Percentiles rank a stretch among this genome's conserved stretches.
These are phyloP conservation scores for Neoboletus brunneissimus DNA, from an alignment of 768 basidiomycete genomes.

Conservation along the genomic window DNA sequence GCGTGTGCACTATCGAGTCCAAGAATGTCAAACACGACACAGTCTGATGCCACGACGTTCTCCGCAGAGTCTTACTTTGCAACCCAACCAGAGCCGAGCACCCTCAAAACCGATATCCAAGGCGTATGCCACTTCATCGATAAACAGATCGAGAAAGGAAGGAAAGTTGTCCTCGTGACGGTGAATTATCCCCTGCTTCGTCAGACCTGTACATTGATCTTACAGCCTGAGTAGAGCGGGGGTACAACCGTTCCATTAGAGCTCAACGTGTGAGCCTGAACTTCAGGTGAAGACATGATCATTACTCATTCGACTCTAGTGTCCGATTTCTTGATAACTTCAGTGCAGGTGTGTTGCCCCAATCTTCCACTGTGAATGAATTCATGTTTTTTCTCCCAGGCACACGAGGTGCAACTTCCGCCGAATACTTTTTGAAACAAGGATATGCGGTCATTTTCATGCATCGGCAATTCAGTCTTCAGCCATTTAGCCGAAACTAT, in stretches of 20 bases:
- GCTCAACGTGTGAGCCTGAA: slow-evolving; percentile 88
- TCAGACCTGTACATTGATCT: slow-evolving; percentile 12
- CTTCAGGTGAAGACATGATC: slow-evolving; percentile 3
- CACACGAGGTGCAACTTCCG: slow-evolving; percentile 94
- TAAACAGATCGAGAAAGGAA: slow-evolving; percentile 58
- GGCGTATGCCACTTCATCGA: slow-evolving; percentile 67
- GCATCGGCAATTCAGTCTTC: slow-evolving; percentile 95
- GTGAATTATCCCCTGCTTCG: slow-evolving; percentile 45
- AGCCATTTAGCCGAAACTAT: slow-evolving; percentile 97
- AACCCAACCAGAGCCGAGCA: slow-evolving; percentile 76
- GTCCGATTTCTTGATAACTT: slow-evolving; percentile 99
- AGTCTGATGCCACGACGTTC: slow-evolving; percentile 41
- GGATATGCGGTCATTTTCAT: slow-evolving; percentile 99
- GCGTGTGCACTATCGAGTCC: background rate
- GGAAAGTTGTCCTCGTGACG: slow-evolving; percentile 90
- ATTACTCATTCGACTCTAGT: slow-evolving; percentile 42
- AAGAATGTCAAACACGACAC: slow-evolving; percentile 19
- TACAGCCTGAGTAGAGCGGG: slow-evolving; percentile 65
- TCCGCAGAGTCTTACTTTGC: slow-evolving; percentile 90
- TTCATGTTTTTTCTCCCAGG: slow-evolving; percentile 45
- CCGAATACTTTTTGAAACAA: slow-evolving; percentile 93
- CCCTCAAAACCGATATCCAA: slow-evolving; percentile 65
- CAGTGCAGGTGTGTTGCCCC: slow-evolving; percentile 71
- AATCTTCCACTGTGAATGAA: background rate
- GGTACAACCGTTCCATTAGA: slow-evolving; percentile 98